Evolutionary conservation across 2,329 filamentous ascomycete genomes (phyloP), one percentile per base, ranked within the genome.

Genomic region (Ophiostoma piceae): DNA sequence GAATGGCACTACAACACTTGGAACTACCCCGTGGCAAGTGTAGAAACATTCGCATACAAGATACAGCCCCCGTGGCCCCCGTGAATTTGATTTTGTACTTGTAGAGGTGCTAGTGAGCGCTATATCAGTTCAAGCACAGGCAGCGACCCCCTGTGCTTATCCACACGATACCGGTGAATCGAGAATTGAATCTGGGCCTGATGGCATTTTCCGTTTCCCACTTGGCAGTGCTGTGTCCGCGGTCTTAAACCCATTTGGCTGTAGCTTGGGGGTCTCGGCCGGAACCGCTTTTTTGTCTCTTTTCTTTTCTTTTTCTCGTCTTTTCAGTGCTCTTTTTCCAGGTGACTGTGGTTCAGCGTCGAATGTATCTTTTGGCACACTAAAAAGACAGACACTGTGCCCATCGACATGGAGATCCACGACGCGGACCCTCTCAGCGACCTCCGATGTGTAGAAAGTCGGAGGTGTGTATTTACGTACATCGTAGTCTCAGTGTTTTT

Each of bases 341-440:
- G 19, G 47, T n/a, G 47, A n/a, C 4, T n/a, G 2, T 16, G 19
- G 1, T n/a, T 1, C 47, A 9, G 47, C 47, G 16, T 22, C 19
- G 14, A 5, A 57, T 57, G 51, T 57, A 57, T 14, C 51, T 57
- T 26, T 22, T 26, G 51, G n/a, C 51, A 57, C 51, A 57, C 51
- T 57, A 57, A 57, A 57, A 57, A 26, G n/a, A 57, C 22, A 22
- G 51, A 26, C 51, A 57, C 51, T 57, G 51, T 57, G 51, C 22
- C 51, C 51, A 57, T 57, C 51, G 51, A 26, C 51, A 57, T 57
- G 51, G 51, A 57, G 51, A 57, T 57, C 51, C 22, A 57, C 22
- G 51, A 57, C 51, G n/a, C n/a, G 51, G 22, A 57, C 51, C 51
- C 51, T 54, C 47, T 57, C 51, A 57, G 22, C 51, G 51, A 57